phyloP scores from a whole-genome alignment of 129 eudicot genomes.

The Ambrosia trifida region DNA sequence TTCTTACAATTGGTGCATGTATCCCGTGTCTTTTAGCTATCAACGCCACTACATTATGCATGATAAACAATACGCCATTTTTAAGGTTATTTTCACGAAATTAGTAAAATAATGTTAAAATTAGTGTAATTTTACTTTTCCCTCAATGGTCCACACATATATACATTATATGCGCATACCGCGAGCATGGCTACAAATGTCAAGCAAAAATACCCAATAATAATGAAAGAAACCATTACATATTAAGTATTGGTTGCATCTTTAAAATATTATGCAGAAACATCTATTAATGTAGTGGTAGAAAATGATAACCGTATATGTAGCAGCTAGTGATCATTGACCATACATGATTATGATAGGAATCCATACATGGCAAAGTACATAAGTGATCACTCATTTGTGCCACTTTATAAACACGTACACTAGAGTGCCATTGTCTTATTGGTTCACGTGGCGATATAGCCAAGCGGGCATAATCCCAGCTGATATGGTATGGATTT shows the following conservation, averaged over 20 bases:
- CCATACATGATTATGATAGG: conserved; percentile 20
- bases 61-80: too few species aligned
- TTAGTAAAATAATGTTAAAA: too few species aligned
- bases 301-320: background rate
- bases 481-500: conserved; percentile 30
- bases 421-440: background rate
- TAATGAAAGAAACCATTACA: too few species aligned
- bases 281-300: conserved; percentile 8
- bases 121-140: too few species aligned
- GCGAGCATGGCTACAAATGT: too few species aligned
- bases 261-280: conserved; percentile 16
- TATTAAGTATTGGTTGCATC: background rate
- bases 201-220: too few species aligned
- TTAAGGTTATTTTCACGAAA: too few species aligned
- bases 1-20: too few species aligned
- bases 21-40: too few species aligned
- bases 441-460: conserved; percentile 35
- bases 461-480: conserved; percentile 36
- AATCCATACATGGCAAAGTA: conserved; percentile 22
- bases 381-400: conserved; percentile 17
- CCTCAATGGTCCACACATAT: too few species aligned
- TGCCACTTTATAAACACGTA: conserved; percentile 20
- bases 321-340: conserved; percentile 13
- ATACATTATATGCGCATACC: too few species aligned
- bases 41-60: too few species aligned